phyloP scores from a whole-genome alignment of 345 rosid genomes.

The Melaleuca quinquenervia region DNA sequence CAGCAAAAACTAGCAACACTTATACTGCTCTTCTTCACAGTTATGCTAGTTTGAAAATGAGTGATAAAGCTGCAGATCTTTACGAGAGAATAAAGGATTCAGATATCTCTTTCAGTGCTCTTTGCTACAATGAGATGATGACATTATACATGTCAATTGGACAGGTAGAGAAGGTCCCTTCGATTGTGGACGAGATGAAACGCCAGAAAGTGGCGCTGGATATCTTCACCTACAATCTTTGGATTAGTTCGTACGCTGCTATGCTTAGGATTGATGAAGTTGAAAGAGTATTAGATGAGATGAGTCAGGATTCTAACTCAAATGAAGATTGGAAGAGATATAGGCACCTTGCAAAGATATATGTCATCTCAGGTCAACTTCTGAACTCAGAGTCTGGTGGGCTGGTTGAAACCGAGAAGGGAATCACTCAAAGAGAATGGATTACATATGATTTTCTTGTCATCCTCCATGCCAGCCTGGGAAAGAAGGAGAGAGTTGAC shows the following conservation, averaged over 20 bases:
- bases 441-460: slow-evolving; percentile 78
- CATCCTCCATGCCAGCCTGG: slow-evolving; percentile 62
- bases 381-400: slow-evolving; percentile 23
- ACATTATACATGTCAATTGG: slow-evolving; percentile 89
- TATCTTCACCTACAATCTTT: slow-evolving; percentile 77
- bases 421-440: slow-evolving; percentile 78
- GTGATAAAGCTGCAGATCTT: slow-evolving; percentile 56
- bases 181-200: slow-evolving; percentile 48
- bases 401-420: slow-evolving; percentile 51
- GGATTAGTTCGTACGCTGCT: slow-evolving; percentile 90
- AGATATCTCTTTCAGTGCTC: slow-evolving; percentile 40
- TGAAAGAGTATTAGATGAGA: slow-evolving; percentile 55
- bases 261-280: slow-evolving; percentile 41
- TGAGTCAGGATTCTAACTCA: slow-evolving; percentile 31
- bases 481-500: slow-evolving; percentile 63
- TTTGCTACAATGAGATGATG: slow-evolving; percentile 89
- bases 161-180: slow-evolving; percentile 61
- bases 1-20: slow-evolving; percentile 60
- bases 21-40: slow-evolving; percentile 92
- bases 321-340: slow-evolving; percentile 57
- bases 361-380: slow-evolving; percentile 44
- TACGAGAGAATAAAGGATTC: slow-evolving; percentile 44
- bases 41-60: slow-evolving; percentile 48
- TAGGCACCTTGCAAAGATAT: slow-evolving; percentile 35
- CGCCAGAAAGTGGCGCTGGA: slow-evolving; percentile 47